Percentiles rank a stretch among this genome's conserved stretches.
phyloP scores from a whole-genome alignment of 2,329 filamentous ascomycete species.

The Ophiobolus disseminans region DNA sequence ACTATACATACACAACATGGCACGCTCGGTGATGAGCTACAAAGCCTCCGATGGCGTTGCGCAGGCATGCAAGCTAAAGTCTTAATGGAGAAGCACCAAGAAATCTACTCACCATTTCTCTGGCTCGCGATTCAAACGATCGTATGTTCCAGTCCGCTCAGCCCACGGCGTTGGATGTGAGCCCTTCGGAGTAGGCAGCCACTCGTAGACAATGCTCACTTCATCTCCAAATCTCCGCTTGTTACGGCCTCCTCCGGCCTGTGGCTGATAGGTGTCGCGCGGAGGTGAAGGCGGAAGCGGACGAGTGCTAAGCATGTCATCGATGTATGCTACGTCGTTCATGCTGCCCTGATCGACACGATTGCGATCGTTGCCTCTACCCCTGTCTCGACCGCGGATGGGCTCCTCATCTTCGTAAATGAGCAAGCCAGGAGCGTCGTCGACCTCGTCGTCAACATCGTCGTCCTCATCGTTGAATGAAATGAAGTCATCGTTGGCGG shows the following conservation, averaged over 20 bases:
- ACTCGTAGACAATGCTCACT: constrained; percentile 51
- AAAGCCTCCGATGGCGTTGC: no score
- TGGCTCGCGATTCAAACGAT: constrained; percentile 61
- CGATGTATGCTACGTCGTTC: constrained; percentile 24
- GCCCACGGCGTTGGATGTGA: constrained; percentile 61
- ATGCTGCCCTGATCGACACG: constrained; percentile 31
- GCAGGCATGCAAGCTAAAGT: no score
- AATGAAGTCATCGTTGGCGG: constrained; percentile 79
- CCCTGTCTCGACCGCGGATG: background rate
- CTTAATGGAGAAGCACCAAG: background rate
- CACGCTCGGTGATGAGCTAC: no score
- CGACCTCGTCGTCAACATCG: constrained; percentile 46
- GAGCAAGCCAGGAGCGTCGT: background rate
- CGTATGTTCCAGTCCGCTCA: constrained; percentile 56
- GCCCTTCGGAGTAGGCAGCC: constrained; percentile 46
- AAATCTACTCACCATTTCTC: constrained; percentile 52
- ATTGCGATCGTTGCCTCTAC: background rate
- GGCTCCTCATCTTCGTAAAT: constrained; percentile 3
- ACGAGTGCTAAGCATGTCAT: constrained; percentile 11
- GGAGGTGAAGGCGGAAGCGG: no score
- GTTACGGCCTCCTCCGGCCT: constrained; percentile 10
- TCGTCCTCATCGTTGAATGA: constrained; percentile 76
- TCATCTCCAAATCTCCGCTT: constrained; percentile 72
- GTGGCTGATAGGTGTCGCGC: constrained; percentile 1
- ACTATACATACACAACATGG: no score